Percentiles rank a stretch among this genome's conserved stretches.
phyloP scores from a whole-genome alignment of 441 rosid genomes.

The Manihot esculenta region DNA sequence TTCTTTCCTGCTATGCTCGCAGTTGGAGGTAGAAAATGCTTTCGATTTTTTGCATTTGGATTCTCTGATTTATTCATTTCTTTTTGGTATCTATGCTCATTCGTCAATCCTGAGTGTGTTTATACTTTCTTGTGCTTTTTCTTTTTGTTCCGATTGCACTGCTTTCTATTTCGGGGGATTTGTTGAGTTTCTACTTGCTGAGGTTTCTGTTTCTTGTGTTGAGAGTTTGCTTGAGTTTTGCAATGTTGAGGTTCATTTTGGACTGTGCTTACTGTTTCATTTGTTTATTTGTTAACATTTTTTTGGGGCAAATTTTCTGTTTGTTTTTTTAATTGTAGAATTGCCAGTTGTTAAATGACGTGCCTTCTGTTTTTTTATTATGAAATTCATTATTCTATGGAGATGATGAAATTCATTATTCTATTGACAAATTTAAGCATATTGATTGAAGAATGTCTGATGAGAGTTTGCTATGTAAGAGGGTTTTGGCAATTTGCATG shows the following conservation, averaged over 20 bases:
- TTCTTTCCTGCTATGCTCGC: background rate
- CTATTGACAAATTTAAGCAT: background rate
- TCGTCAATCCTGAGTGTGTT: too few relatives aligned
- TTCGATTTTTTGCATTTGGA: background rate
- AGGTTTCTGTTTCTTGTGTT: background rate
- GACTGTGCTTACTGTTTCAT: background rate
- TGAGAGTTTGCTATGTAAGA: background rate
- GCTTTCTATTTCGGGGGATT: background rate
- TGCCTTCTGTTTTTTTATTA: background rate
- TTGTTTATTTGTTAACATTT: background rate
- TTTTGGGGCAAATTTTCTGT: background rate
- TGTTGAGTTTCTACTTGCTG: background rate
- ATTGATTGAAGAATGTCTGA: background rate
- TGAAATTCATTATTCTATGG: too few relatives aligned
- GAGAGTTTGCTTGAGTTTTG: background rate
- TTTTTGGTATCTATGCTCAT: background rate
- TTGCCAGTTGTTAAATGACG: background rate
- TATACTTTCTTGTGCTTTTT: background rate
- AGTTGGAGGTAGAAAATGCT: background rate
- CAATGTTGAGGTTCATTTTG: background rate
- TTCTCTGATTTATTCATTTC: background rate
- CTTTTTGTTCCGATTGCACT: background rate
- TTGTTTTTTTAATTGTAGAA: background rate
- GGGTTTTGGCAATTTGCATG: background rate
- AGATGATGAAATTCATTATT: background rate